Conservation (phyloP, 805 yeast species). For the Wickerhamiella alocasiicola region DNA sequence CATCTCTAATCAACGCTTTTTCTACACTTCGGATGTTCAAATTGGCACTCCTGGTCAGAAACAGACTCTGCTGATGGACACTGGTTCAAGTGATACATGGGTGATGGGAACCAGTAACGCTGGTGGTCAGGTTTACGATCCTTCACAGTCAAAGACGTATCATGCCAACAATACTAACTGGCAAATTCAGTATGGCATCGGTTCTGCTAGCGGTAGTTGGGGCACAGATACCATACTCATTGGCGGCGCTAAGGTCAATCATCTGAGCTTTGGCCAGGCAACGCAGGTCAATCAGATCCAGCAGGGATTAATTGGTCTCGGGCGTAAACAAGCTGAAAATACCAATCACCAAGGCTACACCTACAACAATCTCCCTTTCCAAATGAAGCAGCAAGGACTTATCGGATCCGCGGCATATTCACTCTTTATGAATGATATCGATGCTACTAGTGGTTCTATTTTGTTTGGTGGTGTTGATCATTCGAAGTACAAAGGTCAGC, state of each 20-base stretch:
- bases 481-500: slow-evolving; percentile 35
- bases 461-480: slow-evolving; percentile 47
- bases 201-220: slow-evolving; percentile 42
- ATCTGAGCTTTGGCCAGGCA: slow-evolving; percentile 66
- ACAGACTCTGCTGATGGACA: slow-evolving; percentile 51
- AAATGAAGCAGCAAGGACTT: slow-evolving; percentile 45
- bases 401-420: slow-evolving; percentile 53
- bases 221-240: slow-evolving; percentile 52
- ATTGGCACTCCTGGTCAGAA: slow-evolving; percentile 49
- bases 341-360: slow-evolving; percentile 18
- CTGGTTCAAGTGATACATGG: slow-evolving; percentile 71
- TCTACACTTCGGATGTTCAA: slow-evolving; percentile 26
- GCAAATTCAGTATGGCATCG: slow-evolving; percentile 37
- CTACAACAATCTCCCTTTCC: slow-evolving; percentile 57
- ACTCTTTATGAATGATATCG: slow-evolving; percentile 39
- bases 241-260: slow-evolving; percentile 38
- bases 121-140: slow-evolving; percentile 6
- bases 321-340: slow-evolving; percentile 43
- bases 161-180: slow-evolving; percentile 20
- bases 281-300: slow-evolving; percentile 45
- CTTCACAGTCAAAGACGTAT: slow-evolving; percentile 20
- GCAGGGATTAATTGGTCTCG: slow-evolving; percentile 40
- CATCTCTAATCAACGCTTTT: slow-evolving; percentile 27
- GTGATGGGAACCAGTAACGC: slow-evolving; percentile 32
- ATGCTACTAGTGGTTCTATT: slow-evolving; percentile 36